Base-by-base conservation (phyloP, 2,329 filamentous ascomycete species). In the Metarhizium sp. region DNA sequence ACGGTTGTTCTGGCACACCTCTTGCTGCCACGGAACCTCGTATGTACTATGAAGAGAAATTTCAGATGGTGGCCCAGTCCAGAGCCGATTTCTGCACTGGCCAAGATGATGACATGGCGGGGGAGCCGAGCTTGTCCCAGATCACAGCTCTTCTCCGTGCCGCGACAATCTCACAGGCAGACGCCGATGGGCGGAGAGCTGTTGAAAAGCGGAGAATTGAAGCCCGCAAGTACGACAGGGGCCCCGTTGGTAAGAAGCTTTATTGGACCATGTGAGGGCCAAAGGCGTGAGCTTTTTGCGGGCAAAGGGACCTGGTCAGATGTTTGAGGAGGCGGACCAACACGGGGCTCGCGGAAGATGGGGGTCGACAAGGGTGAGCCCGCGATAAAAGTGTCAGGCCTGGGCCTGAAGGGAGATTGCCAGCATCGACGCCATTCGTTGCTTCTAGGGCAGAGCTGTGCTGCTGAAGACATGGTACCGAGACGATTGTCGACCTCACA, bases 191-290 rank as follows among this genome's bases (percentile, higher is more conserved):
- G 48, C 47, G 51, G 51, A 20, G 46, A 46, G 30, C 29, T 50
- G 25, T 25, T 13, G 13, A 46, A 43, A 46, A 53, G 55, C 55
- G 51, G 55, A 48, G 51, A 51, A 55, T 18, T 47, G 30, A 47
- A 34, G 50, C 40, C 34, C 7, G 30, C 13, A 29, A 34, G 54
- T 43, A 53, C 16, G 20, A 49, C 52, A 43, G 25, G 48, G 40
- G 49, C 48, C 40, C 45, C 36, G 42, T 55, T 57, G 55, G 55
- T 57, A 57, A 49, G 52, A 36, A 6, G 29, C 50, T 18, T 50
- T 38, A 57, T 57, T 57, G 55, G 55, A 38, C n/a, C 25, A 43
- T 30, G 8, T 13, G 16, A 49, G 48, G 20, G 49, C 11, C 52
- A 29, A 45, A 32, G 25, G 11, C 45, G 34, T 32, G 50, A 42